Percentiles rank a stretch among this genome's conserved stretches.
Evolutionary conservation across 1,284 basidiomycete species (phyloP).

Genomic region (Trichosporon coremiiforme): DNA sequence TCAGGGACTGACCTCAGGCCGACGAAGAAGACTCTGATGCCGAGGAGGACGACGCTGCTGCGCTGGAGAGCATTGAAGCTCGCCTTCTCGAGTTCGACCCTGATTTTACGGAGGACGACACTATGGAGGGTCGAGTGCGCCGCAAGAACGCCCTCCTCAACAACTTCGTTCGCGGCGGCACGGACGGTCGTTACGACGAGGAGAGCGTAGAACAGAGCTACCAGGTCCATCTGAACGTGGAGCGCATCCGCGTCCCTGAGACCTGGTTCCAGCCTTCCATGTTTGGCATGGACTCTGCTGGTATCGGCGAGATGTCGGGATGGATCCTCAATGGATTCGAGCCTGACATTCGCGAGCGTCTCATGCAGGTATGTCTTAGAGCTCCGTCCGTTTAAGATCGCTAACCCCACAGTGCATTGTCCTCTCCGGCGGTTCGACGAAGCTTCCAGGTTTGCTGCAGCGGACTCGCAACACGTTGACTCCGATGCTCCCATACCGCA

Average conservation of each 20-base stretch:
- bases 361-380: conserved; percentile 60
- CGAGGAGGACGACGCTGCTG: conserved; percentile 85
- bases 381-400: too few relatives aligned
- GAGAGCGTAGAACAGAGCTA: conserved; percentile 64
- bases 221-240: conserved; percentile 89
- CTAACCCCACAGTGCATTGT: conserved; percentile 72
- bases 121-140: conserved; percentile 73
- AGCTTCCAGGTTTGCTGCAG: conserved; percentile 69
- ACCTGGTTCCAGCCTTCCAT: conserved; percentile 90
- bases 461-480: conserved; percentile 72
- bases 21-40: conserved; percentile 86
- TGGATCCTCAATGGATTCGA: conserved; percentile 81
- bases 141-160: conserved; percentile 80
- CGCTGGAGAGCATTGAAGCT: conserved; percentile 74
- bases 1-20: conserved; percentile 60
- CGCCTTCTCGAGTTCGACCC: conserved; percentile 83
- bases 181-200: conserved; percentile 65
- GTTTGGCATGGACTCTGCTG: conserved; percentile 93
- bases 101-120: conserved; percentile 76
- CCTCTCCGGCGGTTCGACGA: conserved; percentile 79
- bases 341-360: conserved; percentile 64
- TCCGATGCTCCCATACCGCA: conserved; percentile 78
- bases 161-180: conserved; percentile 68
- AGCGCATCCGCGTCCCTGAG: conserved; percentile 90
- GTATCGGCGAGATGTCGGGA: conserved; percentile 85